Evolutionary conservation across 768 basidiomycete genomes (phyloP).

Genomic region (Termitomyces sp.): DNA sequence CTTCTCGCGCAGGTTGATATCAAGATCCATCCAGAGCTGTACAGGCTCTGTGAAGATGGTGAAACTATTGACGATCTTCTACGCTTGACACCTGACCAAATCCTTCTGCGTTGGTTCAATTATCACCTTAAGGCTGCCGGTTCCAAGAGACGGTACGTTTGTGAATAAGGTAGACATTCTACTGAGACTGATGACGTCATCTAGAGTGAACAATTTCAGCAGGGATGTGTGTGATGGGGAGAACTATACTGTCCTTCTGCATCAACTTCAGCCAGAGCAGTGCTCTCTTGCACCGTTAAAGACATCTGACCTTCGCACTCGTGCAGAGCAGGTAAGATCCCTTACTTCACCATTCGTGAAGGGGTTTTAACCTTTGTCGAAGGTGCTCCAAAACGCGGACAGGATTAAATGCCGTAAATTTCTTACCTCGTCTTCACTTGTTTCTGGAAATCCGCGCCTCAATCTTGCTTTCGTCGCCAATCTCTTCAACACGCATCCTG

Average conservation of each 20-base stretch:
- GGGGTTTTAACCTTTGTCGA: neutral
- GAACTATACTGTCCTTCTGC: conserved; percentile 94
- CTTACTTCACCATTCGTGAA: neutral
- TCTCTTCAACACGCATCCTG: conserved; percentile 96
- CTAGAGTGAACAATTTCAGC: conserved; percentile 94
- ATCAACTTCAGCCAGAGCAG: conserved; percentile 92
- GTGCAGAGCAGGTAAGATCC: conserved; percentile 70
- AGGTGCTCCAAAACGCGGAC: conserved; percentile 91
- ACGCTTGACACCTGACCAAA: conserved; percentile 92
- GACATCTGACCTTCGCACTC: conserved; percentile 71
- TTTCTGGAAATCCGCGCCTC: conserved; percentile 92
- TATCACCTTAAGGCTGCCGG: conserved; percentile 95
- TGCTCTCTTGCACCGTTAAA: conserved; percentile 91
- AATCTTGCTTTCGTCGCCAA: conserved; percentile 99
- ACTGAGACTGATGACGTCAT: conserved; percentile 12
- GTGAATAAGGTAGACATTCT: neutral
- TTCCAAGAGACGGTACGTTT: conserved; percentile 71
- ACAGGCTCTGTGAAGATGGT: conserved; percentile 91
- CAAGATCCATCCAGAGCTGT: conserved; percentile 96
- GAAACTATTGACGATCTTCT: conserved; percentile 97
- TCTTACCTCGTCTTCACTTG: conserved; percentile 85
- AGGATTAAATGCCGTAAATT: conserved; percentile 94
- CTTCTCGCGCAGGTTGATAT: conserved; percentile 94
- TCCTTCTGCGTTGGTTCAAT: conserved; percentile 98
- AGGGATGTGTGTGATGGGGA: conserved; percentile 96